Evolutionary conservation across 169 alveolate genomes (phyloP).

Genomic region (Plasmodium falciparum): DNA sequence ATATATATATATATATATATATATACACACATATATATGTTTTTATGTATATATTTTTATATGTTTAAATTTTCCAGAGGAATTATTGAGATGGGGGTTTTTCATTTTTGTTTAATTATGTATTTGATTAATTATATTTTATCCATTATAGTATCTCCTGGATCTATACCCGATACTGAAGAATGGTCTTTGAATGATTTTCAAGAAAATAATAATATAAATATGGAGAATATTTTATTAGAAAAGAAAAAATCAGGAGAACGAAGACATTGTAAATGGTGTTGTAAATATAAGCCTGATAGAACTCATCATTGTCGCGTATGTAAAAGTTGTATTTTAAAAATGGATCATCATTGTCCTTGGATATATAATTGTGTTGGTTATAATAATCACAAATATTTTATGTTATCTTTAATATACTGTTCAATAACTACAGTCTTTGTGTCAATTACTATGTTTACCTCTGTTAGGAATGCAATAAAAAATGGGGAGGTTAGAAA

Average conservation of each 20-base stretch:
- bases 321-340: conserved; percentile 89
- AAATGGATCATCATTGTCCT: conserved; percentile 95
- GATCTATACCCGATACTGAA: conserved; percentile 88
- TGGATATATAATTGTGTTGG: conserved; percentile 94
- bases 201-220: conserved; percentile 28
- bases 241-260: conserved; percentile 85
- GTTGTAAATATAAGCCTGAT: conserved; percentile 86
- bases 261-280: conserved; percentile 86
- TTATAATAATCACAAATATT: conserved; percentile 90
- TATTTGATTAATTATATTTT: conserved; percentile 85
- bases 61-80: conserved; percentile 29
- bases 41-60: not conserved
- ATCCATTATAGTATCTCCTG: conserved; percentile 89
- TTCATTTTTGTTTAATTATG: conserved; percentile 78
- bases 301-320: conserved; percentile 88
- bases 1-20: too few relatives aligned
- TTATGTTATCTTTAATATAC: conserved; percentile 84
- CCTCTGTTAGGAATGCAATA: conserved; percentile 77
- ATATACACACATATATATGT: not conserved
- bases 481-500: conserved; percentile 36
- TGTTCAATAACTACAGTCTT: conserved; percentile 84
- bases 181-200: conserved; percentile 85
- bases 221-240: conserved; percentile 57
- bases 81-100: conserved; percentile 28
- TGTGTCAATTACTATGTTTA: conserved; percentile 82